These are phyloP conservation scores for Colletotrichum sp. DNA, from an alignment of 2,329 filamentous ascomycete genomes.

Conservation along the genomic window DNA sequence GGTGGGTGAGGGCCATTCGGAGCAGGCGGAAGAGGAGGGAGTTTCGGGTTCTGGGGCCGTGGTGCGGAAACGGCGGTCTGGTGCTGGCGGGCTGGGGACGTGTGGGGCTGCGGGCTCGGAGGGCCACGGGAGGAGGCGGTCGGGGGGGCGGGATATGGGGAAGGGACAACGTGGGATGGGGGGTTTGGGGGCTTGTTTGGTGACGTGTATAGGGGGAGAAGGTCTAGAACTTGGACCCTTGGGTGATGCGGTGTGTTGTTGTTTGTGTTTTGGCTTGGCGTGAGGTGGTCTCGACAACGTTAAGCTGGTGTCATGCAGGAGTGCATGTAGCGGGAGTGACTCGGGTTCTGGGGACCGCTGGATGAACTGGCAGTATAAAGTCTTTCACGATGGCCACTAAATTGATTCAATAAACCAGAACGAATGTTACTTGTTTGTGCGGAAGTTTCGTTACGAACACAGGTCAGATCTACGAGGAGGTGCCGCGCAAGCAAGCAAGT, in stretches of 20 bases:
- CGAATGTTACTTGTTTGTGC: too few relatives aligned
- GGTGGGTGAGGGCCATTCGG: not conserved
- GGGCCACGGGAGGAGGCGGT: not conserved
- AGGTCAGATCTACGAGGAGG: too few relatives aligned
- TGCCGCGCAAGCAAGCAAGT: too few relatives aligned
- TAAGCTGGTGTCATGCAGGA: too few relatives aligned
- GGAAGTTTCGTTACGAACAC: too few relatives aligned
- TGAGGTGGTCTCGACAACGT: not conserved
- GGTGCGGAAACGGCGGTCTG: constrained; percentile 5
- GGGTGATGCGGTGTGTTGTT: not conserved
- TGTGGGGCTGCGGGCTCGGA: not conserved
- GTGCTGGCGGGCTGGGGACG: not conserved
- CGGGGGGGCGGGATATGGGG: not conserved
- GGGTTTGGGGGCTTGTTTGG: not conserved
- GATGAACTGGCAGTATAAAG: fast-evolving
- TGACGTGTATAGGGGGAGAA: not conserved
- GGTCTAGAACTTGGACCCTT: not conserved
- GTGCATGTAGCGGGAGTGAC: too few relatives aligned
- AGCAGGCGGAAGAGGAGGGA: not conserved
- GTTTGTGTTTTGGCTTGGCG: not conserved
- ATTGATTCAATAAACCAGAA: too few relatives aligned
- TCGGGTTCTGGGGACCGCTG: too few relatives aligned
- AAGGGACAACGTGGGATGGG: not conserved
- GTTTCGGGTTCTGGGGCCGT: not conserved
- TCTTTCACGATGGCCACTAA: fast-evolving